Conservation (phyloP, 2,329 filamentous ascomycete species). For the Rasamsonia emersonii region DNA sequence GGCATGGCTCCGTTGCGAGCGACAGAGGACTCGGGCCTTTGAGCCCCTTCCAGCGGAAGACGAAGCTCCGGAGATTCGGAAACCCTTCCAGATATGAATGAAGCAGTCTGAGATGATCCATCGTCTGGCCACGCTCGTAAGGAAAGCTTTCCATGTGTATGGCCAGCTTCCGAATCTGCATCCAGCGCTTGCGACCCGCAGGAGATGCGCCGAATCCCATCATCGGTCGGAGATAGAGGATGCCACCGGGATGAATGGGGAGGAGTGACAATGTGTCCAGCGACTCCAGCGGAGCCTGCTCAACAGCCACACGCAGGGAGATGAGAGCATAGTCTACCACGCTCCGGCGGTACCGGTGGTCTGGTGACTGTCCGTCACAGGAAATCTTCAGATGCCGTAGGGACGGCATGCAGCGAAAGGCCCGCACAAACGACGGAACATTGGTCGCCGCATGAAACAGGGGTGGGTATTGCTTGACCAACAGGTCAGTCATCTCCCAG, state of each 20-base stretch:
- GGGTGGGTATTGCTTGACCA: constrained; percentile 80
- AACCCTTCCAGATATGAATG: constrained; percentile 72
- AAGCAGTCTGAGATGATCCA: constrained; percentile 67
- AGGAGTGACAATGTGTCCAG: constrained; percentile 64
- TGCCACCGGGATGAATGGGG: constrained; percentile 64
- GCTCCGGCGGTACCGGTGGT: constrained; percentile 63
- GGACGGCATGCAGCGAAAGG: constrained; percentile 59
- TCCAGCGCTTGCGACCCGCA: constrained; percentile 63
- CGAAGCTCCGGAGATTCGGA: constrained; percentile 57
- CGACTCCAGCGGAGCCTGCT: constrained; percentile 58
- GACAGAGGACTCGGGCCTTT: constrained; percentile 68
- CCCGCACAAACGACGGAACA: constrained; percentile 71
- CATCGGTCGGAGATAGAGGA: constrained; percentile 68
- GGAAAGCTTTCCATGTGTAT: constrained; percentile 63
- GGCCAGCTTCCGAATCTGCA: constrained; percentile 64
- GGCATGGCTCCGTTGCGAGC: constrained; percentile 55
- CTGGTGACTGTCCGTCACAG: constrained; percentile 62
- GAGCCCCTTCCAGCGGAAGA: constrained; percentile 67
- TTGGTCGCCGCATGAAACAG: constrained; percentile 86
- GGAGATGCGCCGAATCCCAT: constrained; percentile 68
- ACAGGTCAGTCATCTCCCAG: constrained; percentile 66
- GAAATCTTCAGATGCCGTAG: constrained; percentile 67
- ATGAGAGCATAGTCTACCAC: constrained; percentile 84
- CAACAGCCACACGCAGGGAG: constrained; percentile 73
- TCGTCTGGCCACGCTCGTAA: constrained; percentile 50